Percentiles rank a stretch among this genome's conserved stretches.
Evolutionary conservation across 2,329 filamentous ascomycete genomes (phyloP).

Genomic region (Cercospora brassicicola): DNA sequence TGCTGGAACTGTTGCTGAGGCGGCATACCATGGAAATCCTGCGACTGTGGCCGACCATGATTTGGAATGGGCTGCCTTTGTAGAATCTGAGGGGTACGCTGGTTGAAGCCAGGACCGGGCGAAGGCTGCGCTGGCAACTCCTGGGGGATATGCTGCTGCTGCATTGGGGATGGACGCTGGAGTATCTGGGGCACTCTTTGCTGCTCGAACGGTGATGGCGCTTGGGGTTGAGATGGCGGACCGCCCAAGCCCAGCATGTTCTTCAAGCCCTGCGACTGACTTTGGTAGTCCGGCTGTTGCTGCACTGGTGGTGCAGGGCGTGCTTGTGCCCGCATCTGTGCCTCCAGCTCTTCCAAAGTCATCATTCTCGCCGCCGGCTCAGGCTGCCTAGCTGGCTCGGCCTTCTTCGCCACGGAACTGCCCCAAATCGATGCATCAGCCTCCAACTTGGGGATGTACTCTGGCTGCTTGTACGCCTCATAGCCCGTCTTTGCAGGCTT

Average conservation of each 20-base stretch:
- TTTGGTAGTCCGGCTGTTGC: conserved; percentile 26
- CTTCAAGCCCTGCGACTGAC: conserved; percentile 38
- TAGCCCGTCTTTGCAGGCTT: conserved; percentile 78
- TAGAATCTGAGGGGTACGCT: conserved; percentile 42
- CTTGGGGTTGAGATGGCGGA: conserved; percentile 25
- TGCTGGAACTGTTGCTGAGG: conserved; percentile 32
- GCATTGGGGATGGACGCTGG: conserved; percentile 46
- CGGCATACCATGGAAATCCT: conserved; percentile 31
- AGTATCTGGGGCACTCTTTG: conserved; percentile 48
- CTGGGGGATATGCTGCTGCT: conserved; percentile 34
- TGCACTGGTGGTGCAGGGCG: conserved; percentile 40
- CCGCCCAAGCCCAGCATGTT: conserved; percentile 38
- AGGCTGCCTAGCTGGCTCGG: conserved; percentile 35
- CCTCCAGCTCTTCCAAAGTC: conserved; percentile 96
- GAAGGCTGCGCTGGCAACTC: conserved; percentile 37
- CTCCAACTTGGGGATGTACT: conserved; percentile 84
- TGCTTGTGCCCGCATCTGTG: conserved; percentile 75
- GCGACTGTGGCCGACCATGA: conserved; percentile 26
- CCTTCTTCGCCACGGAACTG: conserved; percentile 61
- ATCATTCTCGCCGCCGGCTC: conserved; percentile 70
- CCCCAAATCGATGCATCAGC: conserved; percentile 95
- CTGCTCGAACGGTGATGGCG: conserved; percentile 38
- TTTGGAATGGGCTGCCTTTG: conserved; percentile 38
- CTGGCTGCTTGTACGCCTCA: conserved; percentile 82
- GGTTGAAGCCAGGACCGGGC: conserved; percentile 45